Evolutionary conservation across 2,329 filamentous ascomycete species (phyloP).

Genomic region (Fusarium robinianum): DNA sequence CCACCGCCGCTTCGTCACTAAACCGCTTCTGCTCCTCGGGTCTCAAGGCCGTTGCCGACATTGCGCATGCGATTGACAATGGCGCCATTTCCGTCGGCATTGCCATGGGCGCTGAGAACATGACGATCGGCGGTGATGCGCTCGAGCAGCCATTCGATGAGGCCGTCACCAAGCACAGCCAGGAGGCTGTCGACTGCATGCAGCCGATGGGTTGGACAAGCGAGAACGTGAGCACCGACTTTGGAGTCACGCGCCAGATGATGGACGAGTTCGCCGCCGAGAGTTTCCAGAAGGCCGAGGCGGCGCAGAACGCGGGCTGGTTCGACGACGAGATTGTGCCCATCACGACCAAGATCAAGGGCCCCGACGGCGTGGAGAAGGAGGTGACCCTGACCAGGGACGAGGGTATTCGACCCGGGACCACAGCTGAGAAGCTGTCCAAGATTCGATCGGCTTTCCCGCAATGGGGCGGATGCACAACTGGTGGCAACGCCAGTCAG

Average conservation of each 20-base stretch:
- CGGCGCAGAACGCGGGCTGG: constrained; percentile 85
- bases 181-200: constrained; percentile 84
- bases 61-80: constrained; percentile 80
- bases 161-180: constrained; percentile 69
- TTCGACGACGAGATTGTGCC: constrained; percentile 95
- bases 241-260: constrained; percentile 76
- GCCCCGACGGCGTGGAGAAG: constrained; percentile 77
- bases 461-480: constrained; percentile 82
- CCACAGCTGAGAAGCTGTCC: constrained; percentile 76
- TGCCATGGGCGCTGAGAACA: constrained; percentile 85
- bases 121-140: constrained; percentile 75
- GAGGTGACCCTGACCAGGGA: constrained; percentile 81
- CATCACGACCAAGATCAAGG: constrained; percentile 80
- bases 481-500: constrained; percentile 92
- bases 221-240: constrained; percentile 93
- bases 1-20: constrained; percentile 75
- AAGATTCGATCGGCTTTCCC: constrained; percentile 93
- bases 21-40: constrained; percentile 99
- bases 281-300: constrained; percentile 85
- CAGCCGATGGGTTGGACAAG: constrained; percentile 98
- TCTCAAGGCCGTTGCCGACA: constrained; percentile 92
- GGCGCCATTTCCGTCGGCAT: constrained; percentile 87
- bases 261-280: constrained; percentile 88
- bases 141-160: constrained; percentile 76
- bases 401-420: constrained; percentile 89